Conservation (phyloP, 176 grass and related monocot genomes). For the Lolium rigidum region DNA sequence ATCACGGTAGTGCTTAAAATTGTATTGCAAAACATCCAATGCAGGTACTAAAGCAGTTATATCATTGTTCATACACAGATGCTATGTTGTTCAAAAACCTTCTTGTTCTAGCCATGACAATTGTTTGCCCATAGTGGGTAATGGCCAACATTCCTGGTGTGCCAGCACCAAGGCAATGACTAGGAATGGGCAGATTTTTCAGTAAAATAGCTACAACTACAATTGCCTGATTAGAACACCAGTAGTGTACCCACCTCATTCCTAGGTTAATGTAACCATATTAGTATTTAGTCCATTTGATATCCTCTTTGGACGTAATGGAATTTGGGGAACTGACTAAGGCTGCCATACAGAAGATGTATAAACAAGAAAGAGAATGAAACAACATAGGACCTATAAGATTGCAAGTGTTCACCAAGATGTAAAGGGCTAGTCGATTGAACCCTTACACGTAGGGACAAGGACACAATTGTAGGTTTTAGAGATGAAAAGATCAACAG, state of each 20-base stretch:
- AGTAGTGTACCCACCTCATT: constrained; percentile 6
- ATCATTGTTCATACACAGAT: background rate
- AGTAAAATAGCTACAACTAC: background rate
- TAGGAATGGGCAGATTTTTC: background rate
- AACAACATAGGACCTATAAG: no score
- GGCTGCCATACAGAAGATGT: background rate
- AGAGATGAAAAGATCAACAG: background rate
- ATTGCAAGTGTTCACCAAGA: no score
- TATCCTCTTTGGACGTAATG: constrained; percentile 18
- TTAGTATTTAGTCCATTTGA: background rate
- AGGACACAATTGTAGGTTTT: constrained; percentile 15
- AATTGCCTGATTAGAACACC: constrained; percentile 12
- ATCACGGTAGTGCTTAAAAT: background rate
- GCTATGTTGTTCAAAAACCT: background rate
- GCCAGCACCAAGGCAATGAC: constrained; percentile 19
- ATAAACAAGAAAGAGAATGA: constrained; percentile 3
- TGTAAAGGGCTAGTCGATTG: no score
- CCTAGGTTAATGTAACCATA: constrained; percentile 8
- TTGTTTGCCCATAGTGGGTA: background rate
- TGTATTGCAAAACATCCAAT: background rate
- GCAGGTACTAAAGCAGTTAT: background rate
- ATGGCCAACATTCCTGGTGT: constrained; percentile 9
- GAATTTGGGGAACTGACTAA: constrained; percentile 2
- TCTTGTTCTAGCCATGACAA: no score
- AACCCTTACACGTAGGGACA: constrained; percentile 18